Conservation (phyloP, 176 grass and related monocot genomes). For the Thalia dealbata region DNA sequence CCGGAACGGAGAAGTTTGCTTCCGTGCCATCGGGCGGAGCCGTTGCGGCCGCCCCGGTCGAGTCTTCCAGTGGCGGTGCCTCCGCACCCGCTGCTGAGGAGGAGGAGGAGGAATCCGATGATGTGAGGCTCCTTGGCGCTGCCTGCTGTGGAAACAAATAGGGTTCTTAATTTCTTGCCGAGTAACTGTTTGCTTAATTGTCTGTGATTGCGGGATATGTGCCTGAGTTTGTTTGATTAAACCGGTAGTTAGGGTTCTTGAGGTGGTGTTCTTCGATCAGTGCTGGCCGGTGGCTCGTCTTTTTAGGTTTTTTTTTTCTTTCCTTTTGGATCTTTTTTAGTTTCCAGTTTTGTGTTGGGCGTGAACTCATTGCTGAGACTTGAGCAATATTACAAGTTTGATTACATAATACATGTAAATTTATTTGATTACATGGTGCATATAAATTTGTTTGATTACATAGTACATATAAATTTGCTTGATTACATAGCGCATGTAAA, state of each 20-base stretch:
- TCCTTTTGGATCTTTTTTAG: not conserved
- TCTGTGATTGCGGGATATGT: not conserved
- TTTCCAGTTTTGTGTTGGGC: too few species aligned
- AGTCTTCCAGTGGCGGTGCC: not conserved
- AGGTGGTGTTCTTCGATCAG: not conserved
- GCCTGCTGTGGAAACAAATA: too few species aligned
- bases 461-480: too few species aligned
- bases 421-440: too few species aligned
- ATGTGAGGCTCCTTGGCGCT: not conserved
- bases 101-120: constrained; percentile 3
- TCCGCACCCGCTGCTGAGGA: not conserved
- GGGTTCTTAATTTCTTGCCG: too few species aligned
- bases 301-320: not conserved
- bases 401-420: too few species aligned
- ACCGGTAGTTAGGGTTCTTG: not conserved
- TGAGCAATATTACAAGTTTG: too few species aligned
- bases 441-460: too few species aligned
- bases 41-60: not conserved
- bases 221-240: constrained; percentile 6
- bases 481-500: too few species aligned
- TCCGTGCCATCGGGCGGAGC: constrained; percentile 1
- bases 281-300: not conserved
- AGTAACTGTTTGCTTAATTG: not conserved
- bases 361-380: too few species aligned
- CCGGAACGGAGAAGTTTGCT: not conserved